Conservation (phyloP, 2,329 filamentous ascomycete genomes). For the Ascocoryne sarcoides region DNA sequence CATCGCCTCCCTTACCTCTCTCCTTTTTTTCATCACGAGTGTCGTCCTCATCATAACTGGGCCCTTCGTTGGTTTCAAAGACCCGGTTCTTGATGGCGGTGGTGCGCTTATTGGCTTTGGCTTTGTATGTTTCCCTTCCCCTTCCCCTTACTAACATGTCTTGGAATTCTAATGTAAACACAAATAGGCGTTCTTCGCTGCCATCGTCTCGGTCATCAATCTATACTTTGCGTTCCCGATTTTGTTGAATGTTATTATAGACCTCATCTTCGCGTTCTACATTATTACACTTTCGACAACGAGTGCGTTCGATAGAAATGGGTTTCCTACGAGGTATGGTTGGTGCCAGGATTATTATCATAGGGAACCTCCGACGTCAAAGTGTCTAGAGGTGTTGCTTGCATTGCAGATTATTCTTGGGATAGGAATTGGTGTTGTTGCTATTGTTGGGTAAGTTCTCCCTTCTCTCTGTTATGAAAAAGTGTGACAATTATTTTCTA, state of each 20-base stretch:
- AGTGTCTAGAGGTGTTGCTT: background rate
- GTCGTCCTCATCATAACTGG: background rate
- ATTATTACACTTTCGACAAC: background rate
- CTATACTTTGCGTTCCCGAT: background rate
- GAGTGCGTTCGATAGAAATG: background rate
- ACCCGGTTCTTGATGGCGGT: background rate
- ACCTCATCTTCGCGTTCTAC: background rate
- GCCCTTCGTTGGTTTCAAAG: background rate
- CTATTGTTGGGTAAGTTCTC: background rate
- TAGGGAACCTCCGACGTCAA: background rate
- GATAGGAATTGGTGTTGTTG: background rate
- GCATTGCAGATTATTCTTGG: background rate
- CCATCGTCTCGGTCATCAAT: background rate
- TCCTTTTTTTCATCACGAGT: background rate
- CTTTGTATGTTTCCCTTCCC: background rate
- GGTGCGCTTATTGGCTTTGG: background rate
- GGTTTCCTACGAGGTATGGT: background rate
- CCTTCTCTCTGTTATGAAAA: background rate
- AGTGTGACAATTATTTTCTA: background rate
- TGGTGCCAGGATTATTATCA: background rate
- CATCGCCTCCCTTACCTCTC: background rate
- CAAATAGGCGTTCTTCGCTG: background rate
- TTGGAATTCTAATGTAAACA: background rate
- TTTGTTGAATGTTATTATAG: background rate
- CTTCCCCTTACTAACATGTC: background rate